Percentiles rank a stretch among this genome's conserved stretches.
phyloP scores from a whole-genome alignment of 805 yeast genomes.

The Candida argentea region DNA sequence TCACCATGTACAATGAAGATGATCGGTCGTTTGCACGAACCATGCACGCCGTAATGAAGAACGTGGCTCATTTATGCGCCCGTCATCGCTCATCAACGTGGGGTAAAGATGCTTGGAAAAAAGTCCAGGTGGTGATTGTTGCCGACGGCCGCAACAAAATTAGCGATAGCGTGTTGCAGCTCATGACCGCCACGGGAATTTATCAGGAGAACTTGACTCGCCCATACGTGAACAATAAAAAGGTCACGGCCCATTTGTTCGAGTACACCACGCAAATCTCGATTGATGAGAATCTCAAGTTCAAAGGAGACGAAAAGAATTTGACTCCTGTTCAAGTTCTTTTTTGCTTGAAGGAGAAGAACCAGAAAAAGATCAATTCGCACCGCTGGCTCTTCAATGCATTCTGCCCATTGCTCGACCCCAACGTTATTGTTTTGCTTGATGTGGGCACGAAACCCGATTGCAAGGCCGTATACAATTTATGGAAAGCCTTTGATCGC shows the following conservation, averaged over 20 bases:
- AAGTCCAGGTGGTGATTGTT: slow-evolving; percentile 82
- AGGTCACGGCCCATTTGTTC: slow-evolving; percentile 87
- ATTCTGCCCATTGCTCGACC: slow-evolving; percentile 83
- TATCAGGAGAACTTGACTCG: slow-evolving; percentile 97
- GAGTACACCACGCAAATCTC: slow-evolving; percentile 96
- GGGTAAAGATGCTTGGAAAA: slow-evolving; percentile 98
- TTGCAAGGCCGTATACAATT: slow-evolving; percentile 73
- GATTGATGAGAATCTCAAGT: slow-evolving; percentile 77
- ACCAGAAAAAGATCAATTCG: slow-evolving; percentile 89
- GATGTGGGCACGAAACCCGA: slow-evolving; percentile 99
- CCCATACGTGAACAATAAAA: slow-evolving; percentile 82
- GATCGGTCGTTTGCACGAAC: slow-evolving; percentile 86
- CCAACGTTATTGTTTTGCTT: slow-evolving; percentile 77
- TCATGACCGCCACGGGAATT: slow-evolving; percentile 89
- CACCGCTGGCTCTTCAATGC: slow-evolving; percentile 98
- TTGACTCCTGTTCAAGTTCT: slow-evolving; percentile 91
- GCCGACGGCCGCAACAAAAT: slow-evolving; percentile 93
- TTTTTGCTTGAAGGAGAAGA: slow-evolving; percentile 86
- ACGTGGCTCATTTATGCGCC: slow-evolving; percentile 77
- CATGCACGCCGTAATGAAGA: slow-evolving; percentile 87
- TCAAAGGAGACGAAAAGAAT: slow-evolving; percentile 83
- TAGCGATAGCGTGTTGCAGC: slow-evolving; percentile 73
- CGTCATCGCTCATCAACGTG: slow-evolving; percentile 77
- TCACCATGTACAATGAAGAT: slow-evolving; percentile 97
- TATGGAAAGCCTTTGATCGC: slow-evolving; percentile 95